Percentiles rank a stretch among this genome's conserved stretches.
Conservation (phyloP, 305 asterid genomes). For the Fraxinus greggii region DNA sequence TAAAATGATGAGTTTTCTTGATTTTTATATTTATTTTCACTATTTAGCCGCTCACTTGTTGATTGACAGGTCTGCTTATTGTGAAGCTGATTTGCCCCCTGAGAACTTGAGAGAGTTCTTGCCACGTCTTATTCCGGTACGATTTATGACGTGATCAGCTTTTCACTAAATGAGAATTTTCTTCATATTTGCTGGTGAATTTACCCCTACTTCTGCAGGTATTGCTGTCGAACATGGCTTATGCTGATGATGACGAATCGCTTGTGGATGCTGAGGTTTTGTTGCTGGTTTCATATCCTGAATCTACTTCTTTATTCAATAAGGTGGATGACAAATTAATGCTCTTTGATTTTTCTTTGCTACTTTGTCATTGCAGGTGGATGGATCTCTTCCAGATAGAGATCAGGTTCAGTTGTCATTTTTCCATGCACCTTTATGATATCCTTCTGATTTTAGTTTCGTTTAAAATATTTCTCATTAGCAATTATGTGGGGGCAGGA, state of each 20-base stretch:
- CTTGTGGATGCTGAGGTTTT: slow-evolving; percentile 89
- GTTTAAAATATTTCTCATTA: slow-evolving; percentile 26
- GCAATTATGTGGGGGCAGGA: slow-evolving; percentile 55
- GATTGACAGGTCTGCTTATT: slow-evolving; percentile 87
- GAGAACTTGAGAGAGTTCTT: slow-evolving; percentile 84
- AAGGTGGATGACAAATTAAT: slow-evolving; percentile 16
- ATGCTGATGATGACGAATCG: slow-evolving; percentile 95
- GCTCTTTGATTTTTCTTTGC: slow-evolving; percentile 25
- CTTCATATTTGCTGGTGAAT: slow-evolving; percentile 14
- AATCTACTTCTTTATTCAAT: slow-evolving; percentile 14
- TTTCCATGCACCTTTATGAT: slow-evolving; percentile 15
- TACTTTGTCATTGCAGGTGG: slow-evolving; percentile 63
- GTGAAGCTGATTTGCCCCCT: slow-evolving; percentile 93
- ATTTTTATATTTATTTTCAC: not conserved
- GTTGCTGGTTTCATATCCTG: slow-evolving; percentile 20
- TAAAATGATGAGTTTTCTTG: not conserved
- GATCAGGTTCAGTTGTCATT: slow-evolving; percentile 72
- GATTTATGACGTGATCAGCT: slow-evolving; percentile 27
- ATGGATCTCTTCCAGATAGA: slow-evolving; percentile 94
- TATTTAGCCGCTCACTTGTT: slow-evolving; percentile 24
- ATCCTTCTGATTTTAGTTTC: slow-evolving; percentile 8
- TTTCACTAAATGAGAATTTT: not conserved
- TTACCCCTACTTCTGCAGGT: slow-evolving; percentile 42
- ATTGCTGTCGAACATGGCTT: slow-evolving; percentile 86
- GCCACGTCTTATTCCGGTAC: slow-evolving; percentile 90